Percentiles rank a stretch among this genome's conserved stretches.
phyloP scores from a whole-genome alignment of 129 eudicot species.

The Saposhnikovia divaricata region DNA sequence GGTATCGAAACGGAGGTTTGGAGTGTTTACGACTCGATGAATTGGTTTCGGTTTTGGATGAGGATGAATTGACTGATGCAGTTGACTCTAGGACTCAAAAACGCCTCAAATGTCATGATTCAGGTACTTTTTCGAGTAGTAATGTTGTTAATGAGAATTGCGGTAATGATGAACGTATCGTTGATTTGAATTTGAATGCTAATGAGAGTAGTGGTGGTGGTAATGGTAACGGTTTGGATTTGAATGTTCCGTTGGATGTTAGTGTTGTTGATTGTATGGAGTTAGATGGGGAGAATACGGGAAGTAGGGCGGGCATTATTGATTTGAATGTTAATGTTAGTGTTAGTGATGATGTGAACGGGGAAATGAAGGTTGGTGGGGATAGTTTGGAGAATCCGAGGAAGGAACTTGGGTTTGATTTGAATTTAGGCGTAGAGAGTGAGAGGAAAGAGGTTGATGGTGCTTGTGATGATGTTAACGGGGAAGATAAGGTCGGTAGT shows the following conservation, averaged over 20 bases:
- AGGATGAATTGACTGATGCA: not conserved
- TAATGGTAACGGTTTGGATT: slow-evolving; percentile 19
- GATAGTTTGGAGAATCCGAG: slow-evolving; percentile 13
- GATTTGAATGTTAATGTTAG: slow-evolving; percentile 61
- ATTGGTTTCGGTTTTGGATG: slow-evolving; percentile 24
- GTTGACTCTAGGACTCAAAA: slow-evolving; percentile 13
- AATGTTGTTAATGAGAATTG: slow-evolving; percentile 7
- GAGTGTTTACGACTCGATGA: slow-evolving; percentile 43
- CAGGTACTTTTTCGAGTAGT: slow-evolving; percentile 29
- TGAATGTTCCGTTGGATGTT: slow-evolving; percentile 14
- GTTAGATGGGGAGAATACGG: slow-evolving; percentile 1
- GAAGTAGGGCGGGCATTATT: slow-evolving; percentile 23
- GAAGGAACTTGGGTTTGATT: slow-evolving; percentile 49
- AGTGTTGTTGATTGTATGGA: slow-evolving; percentile 11
- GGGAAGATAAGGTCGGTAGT: slow-evolving; percentile 6
- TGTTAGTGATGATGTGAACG: slow-evolving; percentile 29
- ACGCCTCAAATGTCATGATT: slow-evolving; percentile 8
- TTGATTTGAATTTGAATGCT: not conserved
- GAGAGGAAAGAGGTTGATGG: slow-evolving; percentile 16
- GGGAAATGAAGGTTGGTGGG: not conserved
- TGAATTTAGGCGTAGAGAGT: slow-evolving; percentile 57
- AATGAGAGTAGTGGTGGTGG: no score
- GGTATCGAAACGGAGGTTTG: slow-evolving; percentile 55
- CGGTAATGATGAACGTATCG: slow-evolving; percentile 3
- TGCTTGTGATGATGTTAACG: not conserved